Evolutionary conservation across 2,329 filamentous ascomycete genomes (phyloP), one percentile per base, ranked within the genome.

Genomic region (Lasiodiplodia sp.): DNA sequence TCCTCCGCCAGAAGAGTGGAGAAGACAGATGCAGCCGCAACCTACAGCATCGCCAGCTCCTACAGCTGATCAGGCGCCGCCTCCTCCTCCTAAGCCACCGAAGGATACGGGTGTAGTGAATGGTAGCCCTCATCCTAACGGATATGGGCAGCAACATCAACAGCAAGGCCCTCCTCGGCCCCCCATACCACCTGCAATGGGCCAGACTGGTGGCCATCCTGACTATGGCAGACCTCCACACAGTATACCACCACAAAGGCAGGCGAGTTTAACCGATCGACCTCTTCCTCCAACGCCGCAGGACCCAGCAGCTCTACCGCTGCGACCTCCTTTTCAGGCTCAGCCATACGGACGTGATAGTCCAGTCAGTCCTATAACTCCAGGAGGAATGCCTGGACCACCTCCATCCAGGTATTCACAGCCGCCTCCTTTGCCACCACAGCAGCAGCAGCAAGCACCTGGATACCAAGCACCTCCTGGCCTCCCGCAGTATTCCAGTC

Each of bases 1-100:
- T 69, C 91, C 92, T 66, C 83, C 91, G 21, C 92, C 91, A 10
- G 88, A 88, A 31, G 90, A 91, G 73, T 78, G 75, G 71, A 73
- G 78, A 40, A 75, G 74, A 28, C 76, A 79, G 16, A 73, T 73
- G 28, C 76, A 71, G 44, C 72, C 77, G 12, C 73, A 74, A 11
- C 75, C 76, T 14, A 72, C 73, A 31, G 72, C 76, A 8, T 79
- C 80, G 34, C 77, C 80, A 3, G 80, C 80, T 5, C 68, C 67
- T 67, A 68, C 18, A 21, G 69, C 73, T 2, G 58, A 21, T n/a
- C 40, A 62, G 12, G 25, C 37, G 6, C 78, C 78, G 7, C 71
- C 70, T 3, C 83, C 83, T 58, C 84, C 84, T 18, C 83, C 83
- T 37, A 80, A 83, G 69, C 82, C 89, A 0, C 88, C 77, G 2